Evolutionary conservation across 73 alveolate species (phyloP), one percentile per base, ranked within the genome.

Genomic region (Tetrahymena borealis): DNA sequence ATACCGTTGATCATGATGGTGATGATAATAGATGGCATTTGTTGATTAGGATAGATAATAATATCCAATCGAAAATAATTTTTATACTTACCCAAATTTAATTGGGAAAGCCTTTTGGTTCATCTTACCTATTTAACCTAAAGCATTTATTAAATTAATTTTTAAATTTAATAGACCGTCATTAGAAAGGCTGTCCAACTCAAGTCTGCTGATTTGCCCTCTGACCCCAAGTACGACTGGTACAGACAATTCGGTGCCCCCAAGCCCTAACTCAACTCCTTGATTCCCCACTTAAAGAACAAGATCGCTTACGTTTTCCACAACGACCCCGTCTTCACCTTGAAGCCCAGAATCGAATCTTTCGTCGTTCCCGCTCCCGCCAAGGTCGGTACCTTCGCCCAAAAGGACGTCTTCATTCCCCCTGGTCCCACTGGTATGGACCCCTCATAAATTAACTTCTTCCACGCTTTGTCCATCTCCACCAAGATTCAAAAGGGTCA

Each of bases 361-460:
- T 96, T 96, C 94, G 94, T 94, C 41, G 97, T 96, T 78, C 99
- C 98, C 94, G 98, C 99, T 91, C 99, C 98, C 90, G 99, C 99
- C 90, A 98, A 96, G 95, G 99, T 98, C 32, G 99, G 99, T 92
- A 97, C 98, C 60, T 78, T 96, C 39, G 98, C 99, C 96, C 99
- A 99, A 33, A 96, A 94, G 94, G 99, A 99, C 91, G 99, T 99
- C 93, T 97, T 96, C 93, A 99, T 99, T 91, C 99, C 99, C 24
- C 97, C 99, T 41, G 99, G 99, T 18, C 99, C 99, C 24, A 98
- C 99, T 90, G 99, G 99, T 94, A 97, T 99, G 98, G 99, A 99
- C 93, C 99, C 99, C 90, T 97, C 99, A 92, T 99, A 98, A 96
- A 99, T 99, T 42, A 97, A 97, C 93, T 99, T 98, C 99, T 99